Evolutionary conservation across 1,284 basidiomycete genomes (phyloP).

Genomic region (Termitomyces sp.): DNA sequence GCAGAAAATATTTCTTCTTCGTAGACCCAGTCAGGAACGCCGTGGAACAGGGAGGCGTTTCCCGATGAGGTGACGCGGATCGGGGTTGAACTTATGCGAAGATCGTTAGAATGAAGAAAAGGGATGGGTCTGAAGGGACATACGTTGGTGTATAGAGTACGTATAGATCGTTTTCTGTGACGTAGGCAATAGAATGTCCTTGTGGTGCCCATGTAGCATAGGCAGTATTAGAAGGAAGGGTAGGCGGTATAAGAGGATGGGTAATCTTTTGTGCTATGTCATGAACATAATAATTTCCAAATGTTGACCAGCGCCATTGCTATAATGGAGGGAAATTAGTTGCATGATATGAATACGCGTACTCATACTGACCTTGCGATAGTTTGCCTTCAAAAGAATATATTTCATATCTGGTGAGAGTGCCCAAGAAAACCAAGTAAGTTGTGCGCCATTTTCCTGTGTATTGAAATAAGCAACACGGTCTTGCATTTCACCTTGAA

Average conservation of each 20-base stretch:
- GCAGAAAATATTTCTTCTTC: slow-evolving; percentile 85
- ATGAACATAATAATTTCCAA: slow-evolving; percentile 87
- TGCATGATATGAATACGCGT: background rate
- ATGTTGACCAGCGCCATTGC: slow-evolving; percentile 91
- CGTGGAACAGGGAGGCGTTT: slow-evolving; percentile 84
- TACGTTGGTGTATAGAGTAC: slow-evolving; percentile 62
- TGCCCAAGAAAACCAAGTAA: slow-evolving; percentile 64
- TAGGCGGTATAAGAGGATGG: slow-evolving; percentile 61
- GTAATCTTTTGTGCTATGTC: slow-evolving; percentile 57
- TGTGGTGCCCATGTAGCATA: slow-evolving; percentile 85
- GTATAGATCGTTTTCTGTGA: slow-evolving; percentile 80
- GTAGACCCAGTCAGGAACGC: slow-evolving; percentile 96
- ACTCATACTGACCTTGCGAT: slow-evolving; percentile 51
- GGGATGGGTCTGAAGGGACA: slow-evolving; percentile 21
- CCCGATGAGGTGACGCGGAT: slow-evolving; percentile 83
- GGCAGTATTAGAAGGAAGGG: slow-evolving; percentile 63
- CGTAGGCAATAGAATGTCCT: slow-evolving; percentile 78
- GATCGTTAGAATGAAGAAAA: background rate
- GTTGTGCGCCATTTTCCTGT: slow-evolving; percentile 51
- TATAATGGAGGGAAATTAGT: slow-evolving; percentile 24
- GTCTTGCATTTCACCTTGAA: background rate
- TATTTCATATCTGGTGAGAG: slow-evolving; percentile 86
- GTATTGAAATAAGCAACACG: background rate
- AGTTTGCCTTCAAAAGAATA: slow-evolving; percentile 74
- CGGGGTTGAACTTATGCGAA: slow-evolving; percentile 40